Conservation (phyloP, 768 basidiomycete species). For the Mycena filopes region DNA sequence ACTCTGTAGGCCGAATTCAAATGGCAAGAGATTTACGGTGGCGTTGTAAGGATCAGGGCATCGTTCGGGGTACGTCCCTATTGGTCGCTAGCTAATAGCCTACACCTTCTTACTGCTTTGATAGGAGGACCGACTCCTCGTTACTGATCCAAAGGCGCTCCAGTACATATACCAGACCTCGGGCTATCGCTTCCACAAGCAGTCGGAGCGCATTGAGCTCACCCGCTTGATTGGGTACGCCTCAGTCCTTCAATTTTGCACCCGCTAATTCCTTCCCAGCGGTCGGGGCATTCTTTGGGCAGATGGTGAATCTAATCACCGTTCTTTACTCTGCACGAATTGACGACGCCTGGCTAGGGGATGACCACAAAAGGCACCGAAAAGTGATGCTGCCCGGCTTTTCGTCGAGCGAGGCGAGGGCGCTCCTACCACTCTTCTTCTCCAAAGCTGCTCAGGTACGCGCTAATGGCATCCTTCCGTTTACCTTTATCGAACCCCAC, state of each 20-base stretch:
- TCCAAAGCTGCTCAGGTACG: slow-evolving; percentile 43
- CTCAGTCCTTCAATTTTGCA: background rate
- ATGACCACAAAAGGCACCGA: slow-evolving; percentile 58
- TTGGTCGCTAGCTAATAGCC: background rate
- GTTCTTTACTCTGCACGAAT: background rate
- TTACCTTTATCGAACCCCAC: slow-evolving; percentile 18
- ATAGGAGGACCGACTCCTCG: slow-evolving; percentile 56
- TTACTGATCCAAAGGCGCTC: slow-evolving; percentile 61
- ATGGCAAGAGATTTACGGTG: slow-evolving; percentile 57
- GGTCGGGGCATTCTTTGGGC: slow-evolving; percentile 45
- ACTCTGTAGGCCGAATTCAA: slow-evolving; percentile 50
- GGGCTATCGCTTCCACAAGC: slow-evolving; percentile 56
- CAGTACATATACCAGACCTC: slow-evolving; percentile 57
- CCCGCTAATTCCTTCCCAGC: slow-evolving; percentile 18
- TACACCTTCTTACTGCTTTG: slow-evolving; percentile 8
- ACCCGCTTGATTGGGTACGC: slow-evolving; percentile 41
- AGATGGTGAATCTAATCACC: slow-evolving; percentile 37
- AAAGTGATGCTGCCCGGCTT: slow-evolving; percentile 61
- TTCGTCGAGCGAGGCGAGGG: slow-evolving; percentile 53
- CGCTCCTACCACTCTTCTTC: slow-evolving; percentile 53
- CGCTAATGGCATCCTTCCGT: slow-evolving; percentile 10
- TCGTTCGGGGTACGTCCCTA: slow-evolving; percentile 47
- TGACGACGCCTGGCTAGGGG: slow-evolving; percentile 38
- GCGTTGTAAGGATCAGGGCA: slow-evolving; percentile 50
- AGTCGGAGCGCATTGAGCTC: slow-evolving; percentile 48